Evolutionary conservation across 129 eudicot genomes (phyloP).

Genomic region (Helianthus tuberosus): DNA sequence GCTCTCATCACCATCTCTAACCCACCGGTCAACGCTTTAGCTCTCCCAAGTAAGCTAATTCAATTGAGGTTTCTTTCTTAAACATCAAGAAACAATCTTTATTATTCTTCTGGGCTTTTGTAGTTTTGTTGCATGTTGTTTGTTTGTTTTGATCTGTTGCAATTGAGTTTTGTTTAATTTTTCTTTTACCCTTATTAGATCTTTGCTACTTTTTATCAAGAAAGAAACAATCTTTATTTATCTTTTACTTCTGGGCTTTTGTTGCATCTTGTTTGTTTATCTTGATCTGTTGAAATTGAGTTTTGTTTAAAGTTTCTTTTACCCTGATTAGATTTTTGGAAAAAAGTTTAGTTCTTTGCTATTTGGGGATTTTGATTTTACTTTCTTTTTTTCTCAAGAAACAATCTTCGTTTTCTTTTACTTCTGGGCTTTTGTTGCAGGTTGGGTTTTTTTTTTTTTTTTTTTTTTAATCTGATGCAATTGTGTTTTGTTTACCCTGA

Average conservation of each 20-base stretch:
- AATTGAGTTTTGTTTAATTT: not conserved
- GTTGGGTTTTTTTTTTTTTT: no score
- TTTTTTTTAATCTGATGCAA: not conserved
- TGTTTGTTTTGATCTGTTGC: not conserved
- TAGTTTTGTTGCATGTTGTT: not conserved
- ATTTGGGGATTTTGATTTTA: no score
- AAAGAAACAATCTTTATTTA: not conserved
- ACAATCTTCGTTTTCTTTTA: not conserved
- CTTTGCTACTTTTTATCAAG: no score
- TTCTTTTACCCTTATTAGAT: no score
- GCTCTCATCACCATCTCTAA: slow-evolving; percentile 73
- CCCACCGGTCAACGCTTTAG: slow-evolving; percentile 87
- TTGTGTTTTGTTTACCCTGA: not conserved
- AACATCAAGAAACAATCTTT: not conserved
- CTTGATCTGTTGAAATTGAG: slow-evolving; percentile 1
- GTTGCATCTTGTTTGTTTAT: not conserved
- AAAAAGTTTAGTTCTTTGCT: no score
- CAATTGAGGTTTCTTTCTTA: not conserved
- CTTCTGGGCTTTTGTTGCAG: not conserved
- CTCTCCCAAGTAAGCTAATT: slow-evolving; percentile 51
- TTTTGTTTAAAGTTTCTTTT: not conserved
- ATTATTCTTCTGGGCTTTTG: not conserved
- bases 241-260: no score
- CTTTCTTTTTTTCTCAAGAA: no score
- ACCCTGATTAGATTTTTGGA: no score